Percentiles rank a stretch among this genome's conserved stretches.
Conservation (phyloP, 2,329 filamentous ascomycete species). For the Aplosporella prunicola region DNA sequence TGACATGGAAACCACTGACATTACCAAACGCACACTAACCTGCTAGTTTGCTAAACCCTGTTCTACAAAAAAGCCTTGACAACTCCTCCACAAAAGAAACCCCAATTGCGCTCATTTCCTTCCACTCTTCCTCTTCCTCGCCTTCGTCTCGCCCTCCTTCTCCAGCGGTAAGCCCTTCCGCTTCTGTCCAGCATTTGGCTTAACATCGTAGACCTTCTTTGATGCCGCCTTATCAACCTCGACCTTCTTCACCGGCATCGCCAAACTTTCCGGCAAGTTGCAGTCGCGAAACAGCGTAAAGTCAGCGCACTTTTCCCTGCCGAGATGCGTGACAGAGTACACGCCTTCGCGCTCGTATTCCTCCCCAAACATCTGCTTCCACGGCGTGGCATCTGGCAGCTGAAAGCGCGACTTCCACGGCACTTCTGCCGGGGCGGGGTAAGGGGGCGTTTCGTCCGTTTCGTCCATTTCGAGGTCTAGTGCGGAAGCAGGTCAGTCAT, state of each 20-base stretch:
- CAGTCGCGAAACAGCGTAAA: neutral
- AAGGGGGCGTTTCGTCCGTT: neutral
- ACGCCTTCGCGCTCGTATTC: neutral
- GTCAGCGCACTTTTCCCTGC: neutral
- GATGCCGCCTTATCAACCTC: no score
- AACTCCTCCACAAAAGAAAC: no score
- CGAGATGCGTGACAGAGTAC: neutral
- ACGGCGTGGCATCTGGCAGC: neutral
- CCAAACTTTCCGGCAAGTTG: no score
- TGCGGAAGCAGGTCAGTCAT: conserved; percentile 3
- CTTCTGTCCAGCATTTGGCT: no score
- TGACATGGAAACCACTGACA: neutral
- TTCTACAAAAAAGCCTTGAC: no score
- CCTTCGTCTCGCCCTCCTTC: no score
- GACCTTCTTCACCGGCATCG: no score
- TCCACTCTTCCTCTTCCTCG: neutral
- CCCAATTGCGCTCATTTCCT: no score
- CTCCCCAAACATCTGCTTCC: neutral
- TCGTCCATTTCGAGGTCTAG: no score
- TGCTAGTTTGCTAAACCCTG: no score
- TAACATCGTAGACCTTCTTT: no score
- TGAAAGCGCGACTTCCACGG: conserved; percentile 1
- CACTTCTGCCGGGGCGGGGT: neutral
- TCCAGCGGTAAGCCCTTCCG: no score
- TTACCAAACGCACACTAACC: neutral